Percentiles rank a stretch among this genome's conserved stretches.
Evolutionary conservation across 345 rosid species (phyloP).

Genomic region (Chamaenerion angustifolium): DNA sequence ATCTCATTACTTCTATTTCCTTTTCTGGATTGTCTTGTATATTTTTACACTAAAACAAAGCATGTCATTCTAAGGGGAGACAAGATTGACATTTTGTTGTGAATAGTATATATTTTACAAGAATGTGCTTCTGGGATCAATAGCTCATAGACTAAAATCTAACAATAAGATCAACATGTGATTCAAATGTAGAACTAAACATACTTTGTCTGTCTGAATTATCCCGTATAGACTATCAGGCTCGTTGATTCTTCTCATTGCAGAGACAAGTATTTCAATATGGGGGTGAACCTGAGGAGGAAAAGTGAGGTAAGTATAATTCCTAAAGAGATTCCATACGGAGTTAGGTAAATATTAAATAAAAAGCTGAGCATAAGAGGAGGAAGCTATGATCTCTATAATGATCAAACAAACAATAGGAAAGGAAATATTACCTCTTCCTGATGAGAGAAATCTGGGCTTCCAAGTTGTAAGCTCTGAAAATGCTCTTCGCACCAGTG

Average conservation of each 20-base stretch:
- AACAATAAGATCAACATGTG: neutral
- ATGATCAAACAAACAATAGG: neutral
- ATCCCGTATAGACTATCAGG: slow-evolving; percentile 96
- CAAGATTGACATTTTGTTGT: neutral
- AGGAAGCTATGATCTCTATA: no score
- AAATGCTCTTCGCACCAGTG: slow-evolving; percentile 93
- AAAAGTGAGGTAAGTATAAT: neutral
- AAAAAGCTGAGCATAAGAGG: no score
- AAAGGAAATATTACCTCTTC: slow-evolving; percentile 46
- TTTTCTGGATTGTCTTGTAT: no score
- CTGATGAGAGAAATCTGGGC: slow-evolving; percentile 73
- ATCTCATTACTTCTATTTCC: no score
- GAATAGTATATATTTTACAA: no score
- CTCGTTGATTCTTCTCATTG: slow-evolving; percentile 80
- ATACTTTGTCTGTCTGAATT: slow-evolving; percentile 77
- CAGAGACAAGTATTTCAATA: slow-evolving; percentile 72
- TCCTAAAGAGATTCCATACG: neutral
- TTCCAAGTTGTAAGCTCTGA: slow-evolving; percentile 56
- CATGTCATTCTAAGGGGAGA: no score
- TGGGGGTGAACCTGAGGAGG: slow-evolving; percentile 56
- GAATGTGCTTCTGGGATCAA: neutral
- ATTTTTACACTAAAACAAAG: no score
- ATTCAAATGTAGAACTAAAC: slow-evolving; percentile 3
- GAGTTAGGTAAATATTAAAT: no score
- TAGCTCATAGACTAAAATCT: neutral